phyloP scores from a whole-genome alignment of 2,329 filamentous ascomycete genomes.

The Lachnellula subtilissima region DNA sequence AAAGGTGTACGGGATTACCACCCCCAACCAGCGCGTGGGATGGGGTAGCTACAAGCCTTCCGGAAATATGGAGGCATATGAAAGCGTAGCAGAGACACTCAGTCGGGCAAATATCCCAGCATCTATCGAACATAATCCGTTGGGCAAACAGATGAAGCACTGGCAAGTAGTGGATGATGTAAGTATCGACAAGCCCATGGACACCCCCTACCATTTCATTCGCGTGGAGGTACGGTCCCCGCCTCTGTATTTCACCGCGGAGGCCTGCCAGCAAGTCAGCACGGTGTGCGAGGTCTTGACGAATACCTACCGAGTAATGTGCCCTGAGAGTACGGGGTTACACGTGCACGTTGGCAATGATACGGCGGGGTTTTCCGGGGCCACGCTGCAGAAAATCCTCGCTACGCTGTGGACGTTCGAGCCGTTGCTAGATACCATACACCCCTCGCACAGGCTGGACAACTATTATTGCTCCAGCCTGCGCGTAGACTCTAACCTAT shows the following conservation, averaged over 20 bases:
- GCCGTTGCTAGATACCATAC: conserved; percentile 23
- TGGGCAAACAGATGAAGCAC: not conserved
- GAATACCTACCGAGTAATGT: conserved; percentile 16
- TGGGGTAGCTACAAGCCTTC: not conserved
- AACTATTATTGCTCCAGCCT: conserved; percentile 2
- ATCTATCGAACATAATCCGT: not conserved
- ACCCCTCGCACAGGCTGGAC: conserved; percentile 12
- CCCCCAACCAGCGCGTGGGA: not conserved
- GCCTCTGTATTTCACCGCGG: conserved; percentile 4
- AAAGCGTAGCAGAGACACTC: conserved; percentile 6
- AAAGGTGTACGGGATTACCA: not conserved
- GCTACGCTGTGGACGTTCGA: conserved; percentile 28
- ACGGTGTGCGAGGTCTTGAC: conserved; percentile 7
- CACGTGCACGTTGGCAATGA: conserved; percentile 33
- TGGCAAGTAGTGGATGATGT: conserved; percentile 10
- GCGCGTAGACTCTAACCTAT: not conserved
- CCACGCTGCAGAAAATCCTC: conserved; percentile 28
- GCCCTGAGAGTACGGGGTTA: conserved; percentile 20
- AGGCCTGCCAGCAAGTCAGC: conserved; percentile 8
- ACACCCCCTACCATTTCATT: conserved; percentile 10
- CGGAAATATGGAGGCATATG: not conserved
- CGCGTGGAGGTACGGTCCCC: conserved; percentile 18
- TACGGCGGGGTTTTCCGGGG: conserved; percentile 18
- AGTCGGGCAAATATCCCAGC: not conserved
- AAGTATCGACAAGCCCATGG: not conserved